Evolutionary conservation across 805 yeast genomes (phyloP), one percentile per base, ranked within the genome.

Genomic region (Blastobotrys robertii): DNA sequence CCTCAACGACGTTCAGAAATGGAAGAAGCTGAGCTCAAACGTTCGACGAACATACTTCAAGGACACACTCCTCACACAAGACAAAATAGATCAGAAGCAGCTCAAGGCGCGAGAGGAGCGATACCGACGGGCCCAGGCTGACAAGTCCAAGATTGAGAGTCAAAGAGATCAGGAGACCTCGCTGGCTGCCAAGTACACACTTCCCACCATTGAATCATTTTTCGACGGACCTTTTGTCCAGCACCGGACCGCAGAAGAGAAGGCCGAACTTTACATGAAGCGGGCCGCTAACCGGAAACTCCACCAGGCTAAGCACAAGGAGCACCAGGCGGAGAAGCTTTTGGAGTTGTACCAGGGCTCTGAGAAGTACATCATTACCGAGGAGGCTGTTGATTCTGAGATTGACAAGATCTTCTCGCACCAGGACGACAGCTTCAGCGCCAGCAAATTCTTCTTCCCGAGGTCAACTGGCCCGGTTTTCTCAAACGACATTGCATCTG

Each of bases 331-430:
- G 11, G 66, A 66, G 33, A 67, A 73, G 38, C 63, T 87, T 38
- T 65, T 88, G 46, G 81, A 75, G 50, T 69, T 88, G 42, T 86
- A 84, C 62, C 85, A 85, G 55, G 73, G 79, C 2, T 67, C 90
- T 1, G 70, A 73, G 22, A 68, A 72, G 36, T 87, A 77, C 63
- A 83, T 86, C 52, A 76, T 84, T 33, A 80, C 80, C 28, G 94
- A 83, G 60, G 74, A 69, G 39, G 77, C 77, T 59, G 69, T 83
- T 47, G 74, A 72, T 35, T 65, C 61, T 14, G 76, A 79, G 41
- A 74, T 83, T 35, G 74, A 71, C 39, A 68, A 68, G 43, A 79
- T 85, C 39, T 75, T 80, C 58, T 37, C 41, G 12, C 42, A 38
- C 15, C 50, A 43, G 28, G 43, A 43, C 8, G 39, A 37, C 11